Evolutionary conservation across 495 filamentous ascomycete species (phyloP), one percentile per base, ranked within the genome.

Genomic region (Aspergillus baeticus): DNA sequence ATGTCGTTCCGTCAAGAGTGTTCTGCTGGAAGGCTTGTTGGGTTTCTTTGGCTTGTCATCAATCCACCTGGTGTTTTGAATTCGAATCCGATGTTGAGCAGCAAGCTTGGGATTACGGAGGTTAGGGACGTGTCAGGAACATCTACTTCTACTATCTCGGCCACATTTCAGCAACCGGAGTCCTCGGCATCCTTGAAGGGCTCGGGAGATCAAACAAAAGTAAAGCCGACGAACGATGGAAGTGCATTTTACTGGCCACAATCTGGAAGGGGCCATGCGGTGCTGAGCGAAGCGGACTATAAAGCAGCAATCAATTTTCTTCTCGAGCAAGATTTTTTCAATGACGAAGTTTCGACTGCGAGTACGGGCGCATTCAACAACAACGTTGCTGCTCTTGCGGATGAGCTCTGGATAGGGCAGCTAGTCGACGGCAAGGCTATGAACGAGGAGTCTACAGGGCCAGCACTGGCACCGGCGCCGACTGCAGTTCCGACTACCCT

Each of bases 1-100:
- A 98, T 99, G 94, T 87, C 91, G 13, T 97, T 90, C 65, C 79
- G 94, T 26, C 94, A 98, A 67, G 94, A 99, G 69, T 99, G 94
- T 65, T 93, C 92, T 21, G 87, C 90, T 13, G 94, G 94, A 3
- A 77, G 91, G 18, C 69, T 96, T 51, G 95, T 96, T 0, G 95
- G 94, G 1, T 99, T 99, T 64, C 75, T 98, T 10, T 99, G 94
- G 94, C 69, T 96, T 23, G 85, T 96, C 10, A 87, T 97, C 53
- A 87, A 62, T 58, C 82, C 85, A 39, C 69, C 63, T 11, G 76
- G 70, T 13, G 59, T 69, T 46, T 63, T 70, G 41, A 73, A 71
- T 50, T 70, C 73, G 33, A 71, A 68, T 17, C 68, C 69, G 22
- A 75, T 74, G 70, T 63, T 66, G n/a, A 73, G 68, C 36, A 65